Conservation (phyloP, 2,329 filamentous ascomycete species). For the Ceratocystis lukuohia region DNA sequence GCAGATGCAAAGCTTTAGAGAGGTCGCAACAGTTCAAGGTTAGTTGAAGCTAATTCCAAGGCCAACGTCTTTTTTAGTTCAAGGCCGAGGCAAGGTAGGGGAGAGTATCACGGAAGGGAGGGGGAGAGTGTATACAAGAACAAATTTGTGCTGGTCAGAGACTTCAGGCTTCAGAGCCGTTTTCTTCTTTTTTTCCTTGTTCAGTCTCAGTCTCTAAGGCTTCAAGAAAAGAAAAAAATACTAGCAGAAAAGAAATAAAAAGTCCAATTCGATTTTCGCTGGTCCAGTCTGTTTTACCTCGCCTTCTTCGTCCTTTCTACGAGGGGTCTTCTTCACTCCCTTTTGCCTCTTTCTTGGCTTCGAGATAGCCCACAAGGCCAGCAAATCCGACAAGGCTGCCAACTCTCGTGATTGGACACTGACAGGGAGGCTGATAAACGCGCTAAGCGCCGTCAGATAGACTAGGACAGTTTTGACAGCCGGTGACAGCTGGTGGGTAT, state of each 20-base stretch:
- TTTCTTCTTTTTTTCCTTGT: background rate
- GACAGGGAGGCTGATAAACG: background rate
- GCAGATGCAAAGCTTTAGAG: background rate
- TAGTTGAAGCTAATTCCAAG: too few relatives aligned
- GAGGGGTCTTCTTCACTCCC: background rate
- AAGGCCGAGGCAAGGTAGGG: background rate
- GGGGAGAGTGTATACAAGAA: background rate
- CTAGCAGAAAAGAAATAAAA: background rate
- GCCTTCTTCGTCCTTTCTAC: too few relatives aligned
- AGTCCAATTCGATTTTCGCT: background rate
- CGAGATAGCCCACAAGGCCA: background rate
- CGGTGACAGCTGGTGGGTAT: background rate
- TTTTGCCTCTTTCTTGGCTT: background rate
- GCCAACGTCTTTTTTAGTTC: too few relatives aligned
- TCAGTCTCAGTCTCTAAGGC: background rate
- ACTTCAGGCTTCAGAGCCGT: background rate
- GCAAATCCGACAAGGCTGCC: slow-evolving; percentile 9
- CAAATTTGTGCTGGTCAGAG: background rate
- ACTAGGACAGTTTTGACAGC: background rate
- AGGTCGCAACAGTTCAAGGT: background rate
- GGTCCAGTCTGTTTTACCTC: too few relatives aligned
- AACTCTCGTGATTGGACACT: slow-evolving; percentile 8
- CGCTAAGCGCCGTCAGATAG: slow-evolving; percentile 9
- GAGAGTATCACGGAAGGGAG: background rate
- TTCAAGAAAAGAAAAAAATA: slow-evolving; percentile 8